phyloP scores from a whole-genome alignment of 495 filamentous ascomycete species.

The Annulohypoxylon nitens region DNA sequence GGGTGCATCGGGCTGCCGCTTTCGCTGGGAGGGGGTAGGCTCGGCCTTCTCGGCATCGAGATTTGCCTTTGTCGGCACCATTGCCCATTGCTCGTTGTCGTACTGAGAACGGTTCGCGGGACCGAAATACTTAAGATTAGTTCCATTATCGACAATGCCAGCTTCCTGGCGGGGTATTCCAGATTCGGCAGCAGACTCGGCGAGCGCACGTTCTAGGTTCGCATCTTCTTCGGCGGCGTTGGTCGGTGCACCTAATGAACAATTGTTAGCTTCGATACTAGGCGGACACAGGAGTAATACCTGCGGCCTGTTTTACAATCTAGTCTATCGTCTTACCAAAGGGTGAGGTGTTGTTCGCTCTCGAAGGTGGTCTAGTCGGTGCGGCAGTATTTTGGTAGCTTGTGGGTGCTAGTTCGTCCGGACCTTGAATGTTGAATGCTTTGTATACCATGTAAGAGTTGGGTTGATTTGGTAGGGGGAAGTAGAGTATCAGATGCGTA shows the following conservation, averaged over 20 bases:
- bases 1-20: constrained; percentile 69
- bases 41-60: constrained; percentile 37
- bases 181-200: constrained; percentile 52
- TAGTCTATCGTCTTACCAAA: constrained; percentile 58
- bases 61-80: constrained; percentile 68
- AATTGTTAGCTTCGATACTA: constrained; percentile 40
- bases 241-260: constrained; percentile 55
- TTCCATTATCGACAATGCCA: constrained; percentile 55
- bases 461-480: background rate
- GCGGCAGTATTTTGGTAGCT: constrained; percentile 60
- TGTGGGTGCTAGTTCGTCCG: constrained; percentile 61
- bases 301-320: constrained; percentile 48
- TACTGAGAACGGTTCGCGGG: constrained; percentile 81
- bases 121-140: constrained; percentile 66
- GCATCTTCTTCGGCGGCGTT: constrained; percentile 67
- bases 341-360: constrained; percentile 67
- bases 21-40: constrained; percentile 64
- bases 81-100: constrained; percentile 79
- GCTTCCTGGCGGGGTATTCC: constrained; percentile 60
- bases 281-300: constrained; percentile 43
- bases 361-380: constrained; percentile 78
- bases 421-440: constrained; percentile 71
- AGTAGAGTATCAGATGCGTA: constrained; percentile 30
- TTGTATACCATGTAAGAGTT: constrained; percentile 17
- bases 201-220: constrained; percentile 64